Conservation (phyloP, 2,329 filamentous ascomycete genomes). For the Aspergillus novoparasiticus region DNA sequence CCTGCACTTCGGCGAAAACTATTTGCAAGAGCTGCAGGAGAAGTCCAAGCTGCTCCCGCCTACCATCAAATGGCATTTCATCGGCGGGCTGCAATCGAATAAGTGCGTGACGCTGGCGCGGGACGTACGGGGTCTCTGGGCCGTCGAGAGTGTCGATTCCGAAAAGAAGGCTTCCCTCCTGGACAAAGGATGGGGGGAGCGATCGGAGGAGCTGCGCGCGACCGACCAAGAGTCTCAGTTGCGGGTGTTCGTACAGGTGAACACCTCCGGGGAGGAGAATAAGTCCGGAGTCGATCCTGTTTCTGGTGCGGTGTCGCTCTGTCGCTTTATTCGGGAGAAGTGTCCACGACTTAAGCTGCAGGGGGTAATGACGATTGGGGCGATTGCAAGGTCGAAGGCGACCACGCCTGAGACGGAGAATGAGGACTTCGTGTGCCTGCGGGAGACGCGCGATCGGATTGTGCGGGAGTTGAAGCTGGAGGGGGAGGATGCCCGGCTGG, state of each 20-base stretch:
- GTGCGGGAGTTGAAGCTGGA: slow-evolving; percentile 60
- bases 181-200: slow-evolving; percentile 71
- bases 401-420: slow-evolving; percentile 79
- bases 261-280: slow-evolving; percentile 83
- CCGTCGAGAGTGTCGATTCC: slow-evolving; percentile 86
- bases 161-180: slow-evolving; percentile 84
- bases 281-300: slow-evolving; percentile 81
- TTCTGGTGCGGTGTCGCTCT: slow-evolving; percentile 61
- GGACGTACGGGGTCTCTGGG: slow-evolving; percentile 84
- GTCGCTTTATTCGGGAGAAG: slow-evolving; percentile 67
- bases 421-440: slow-evolving; percentile 78
- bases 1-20: slow-evolving; percentile 93
- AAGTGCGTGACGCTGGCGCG: slow-evolving; percentile 85
- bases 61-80: slow-evolving; percentile 89
- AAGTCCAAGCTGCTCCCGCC: slow-evolving; percentile 79
- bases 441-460: slow-evolving; percentile 71
- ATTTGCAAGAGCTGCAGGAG: slow-evolving; percentile 83
- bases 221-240: slow-evolving; percentile 50
- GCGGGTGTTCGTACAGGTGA: slow-evolving; percentile 87
- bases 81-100: slow-evolving; percentile 88
- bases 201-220: slow-evolving; percentile 39
- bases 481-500: slow-evolving; percentile 58
- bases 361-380: slow-evolving; percentile 96
- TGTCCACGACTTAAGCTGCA: slow-evolving; percentile 75
- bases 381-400: slow-evolving; percentile 80